Base-by-base conservation (phyloP, 768 basidiomycete species). In the Mycena belliarum region DNA sequence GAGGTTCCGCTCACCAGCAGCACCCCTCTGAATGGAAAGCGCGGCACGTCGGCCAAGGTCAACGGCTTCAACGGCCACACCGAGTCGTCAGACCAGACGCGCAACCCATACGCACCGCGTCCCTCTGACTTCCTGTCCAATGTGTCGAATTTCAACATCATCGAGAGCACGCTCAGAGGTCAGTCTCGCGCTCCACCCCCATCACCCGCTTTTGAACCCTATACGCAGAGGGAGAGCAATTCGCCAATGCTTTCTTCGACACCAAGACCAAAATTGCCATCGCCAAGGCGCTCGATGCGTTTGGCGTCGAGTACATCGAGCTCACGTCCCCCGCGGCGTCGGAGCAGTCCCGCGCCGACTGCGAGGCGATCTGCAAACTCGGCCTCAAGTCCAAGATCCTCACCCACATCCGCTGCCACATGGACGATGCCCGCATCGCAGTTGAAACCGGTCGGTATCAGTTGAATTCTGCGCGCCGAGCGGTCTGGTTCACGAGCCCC, bases 181-280 rank as follows among this genome's bases (percentile, higher is more conserved):
- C 40, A 51, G 83, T 77, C n/a, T n/a, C 32, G 45, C 28, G 11
- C 25, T 26, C 16, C 24, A 42, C 8, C 29, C 50, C 20, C 21
- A 32, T n/a, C 56, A 42, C 42, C 41, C 23, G 16, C 21, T 35
- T 44, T 41, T 59, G 20, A 68, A 25, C 28, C 52, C 15, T 35
- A 37, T 59, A 38, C 49, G 37, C 66, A 96, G 95, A 97, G 89
- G 95, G 95, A 56, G 95, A 97, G 73, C 95, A 99, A 73, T 99
- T 99, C 68, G 97, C 97, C 62, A 99, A 98, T 70, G 96, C 97
- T 52, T 99, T 99, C 83, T 99, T 98, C 72, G 96, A 97, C 71
- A 95, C 94, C 71, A 94, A 95, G 80, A 98, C 95, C 76, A 99
- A 99, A 85, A 97, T 98, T 71, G 95, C 95, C 71, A 99, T 99